Percentiles rank a stretch among this genome's conserved stretches.
phyloP scores from a whole-genome alignment of 2,329 filamentous ascomycete species.

The Huntiella savannae region DNA sequence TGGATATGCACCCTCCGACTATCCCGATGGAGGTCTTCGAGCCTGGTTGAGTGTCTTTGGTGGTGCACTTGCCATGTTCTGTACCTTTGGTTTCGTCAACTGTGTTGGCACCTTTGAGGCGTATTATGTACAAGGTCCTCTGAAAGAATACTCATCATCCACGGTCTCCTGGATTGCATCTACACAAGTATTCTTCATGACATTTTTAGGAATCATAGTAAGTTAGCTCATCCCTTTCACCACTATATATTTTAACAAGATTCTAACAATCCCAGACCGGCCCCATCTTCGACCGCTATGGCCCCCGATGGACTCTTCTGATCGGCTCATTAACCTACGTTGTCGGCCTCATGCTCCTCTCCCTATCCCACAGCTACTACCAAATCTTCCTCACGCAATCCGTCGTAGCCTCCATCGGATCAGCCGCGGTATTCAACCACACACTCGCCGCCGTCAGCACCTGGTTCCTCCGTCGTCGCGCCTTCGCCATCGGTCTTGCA shows the following conservation, averaged over 20 bases:
- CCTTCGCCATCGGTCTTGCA: conserved; percentile 33
- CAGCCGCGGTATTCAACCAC: conserved; percentile 24
- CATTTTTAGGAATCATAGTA: conserved; percentile 30
- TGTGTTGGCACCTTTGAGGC: conserved; percentile 36
- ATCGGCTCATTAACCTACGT: conserved; percentile 36
- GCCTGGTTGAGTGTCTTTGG: conserved; percentile 39
- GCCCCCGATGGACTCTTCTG: conserved; percentile 37
- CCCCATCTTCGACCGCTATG: conserved; percentile 44
- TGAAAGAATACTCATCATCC: conserved; percentile 29
- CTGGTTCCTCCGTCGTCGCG: conserved; percentile 34
- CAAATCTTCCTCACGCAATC: conserved; percentile 26
- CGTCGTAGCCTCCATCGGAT: conserved; percentile 23
- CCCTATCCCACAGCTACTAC: conserved; percentile 27
- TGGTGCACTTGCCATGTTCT: conserved; percentile 25
- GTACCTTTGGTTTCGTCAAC: conserved; percentile 26
- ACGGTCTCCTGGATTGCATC: conserved; percentile 42
- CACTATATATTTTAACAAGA: conserved; percentile 3
- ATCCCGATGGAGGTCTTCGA: conserved; percentile 37
- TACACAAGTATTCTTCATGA: conserved; percentile 28
- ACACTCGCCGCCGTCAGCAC: conserved; percentile 25
- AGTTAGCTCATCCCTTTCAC: conserved; percentile 12
- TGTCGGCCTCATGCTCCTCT: conserved; percentile 47
- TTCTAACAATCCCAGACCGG: conserved; percentile 24
- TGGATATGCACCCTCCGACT: conserved; percentile 27
- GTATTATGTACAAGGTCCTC: conserved; percentile 33